Conservation (phyloP, 768 basidiomycete species). For the Agaricus sinodeliciosus region DNA sequence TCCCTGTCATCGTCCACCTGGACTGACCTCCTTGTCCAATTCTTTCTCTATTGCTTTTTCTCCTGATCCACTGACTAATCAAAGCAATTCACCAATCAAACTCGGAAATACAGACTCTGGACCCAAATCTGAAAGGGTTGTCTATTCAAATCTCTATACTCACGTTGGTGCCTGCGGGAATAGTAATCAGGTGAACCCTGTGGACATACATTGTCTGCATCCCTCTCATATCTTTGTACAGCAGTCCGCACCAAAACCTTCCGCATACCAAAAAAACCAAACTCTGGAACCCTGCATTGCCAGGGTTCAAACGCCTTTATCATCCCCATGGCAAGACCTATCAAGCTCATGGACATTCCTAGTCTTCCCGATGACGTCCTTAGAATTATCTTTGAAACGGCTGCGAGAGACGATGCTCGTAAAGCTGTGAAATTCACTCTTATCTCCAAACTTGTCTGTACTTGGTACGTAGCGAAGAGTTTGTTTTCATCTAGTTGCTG, state of each 20-base stretch:
- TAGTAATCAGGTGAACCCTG: neutral
- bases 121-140: too few species aligned
- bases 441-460: conserved; percentile 23
- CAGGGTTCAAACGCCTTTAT: neutral
- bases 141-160: too few species aligned
- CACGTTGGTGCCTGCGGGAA: neutral
- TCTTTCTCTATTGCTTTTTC: too few species aligned
- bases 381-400: conserved; percentile 29
- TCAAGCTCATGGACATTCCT: conserved; percentile 1
- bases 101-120: neutral
- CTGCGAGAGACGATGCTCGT: conserved; percentile 22
- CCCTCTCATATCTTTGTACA: neutral
- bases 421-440: conserved; percentile 25
- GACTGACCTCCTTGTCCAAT: neutral
- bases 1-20: neutral
- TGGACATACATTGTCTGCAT: neutral
- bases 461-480: conserved; percentile 22
- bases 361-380: conserved; percentile 29
- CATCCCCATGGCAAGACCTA: conserved; percentile 6
- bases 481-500: conserved; percentile 1
- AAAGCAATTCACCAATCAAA: neutral
- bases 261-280: too few species aligned
- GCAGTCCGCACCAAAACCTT: neutral
- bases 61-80: neutral
- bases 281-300: neutral